phyloP scores from a whole-genome alignment of 2,329 filamentous ascomycete genomes.

The Xylaria sp. region DNA sequence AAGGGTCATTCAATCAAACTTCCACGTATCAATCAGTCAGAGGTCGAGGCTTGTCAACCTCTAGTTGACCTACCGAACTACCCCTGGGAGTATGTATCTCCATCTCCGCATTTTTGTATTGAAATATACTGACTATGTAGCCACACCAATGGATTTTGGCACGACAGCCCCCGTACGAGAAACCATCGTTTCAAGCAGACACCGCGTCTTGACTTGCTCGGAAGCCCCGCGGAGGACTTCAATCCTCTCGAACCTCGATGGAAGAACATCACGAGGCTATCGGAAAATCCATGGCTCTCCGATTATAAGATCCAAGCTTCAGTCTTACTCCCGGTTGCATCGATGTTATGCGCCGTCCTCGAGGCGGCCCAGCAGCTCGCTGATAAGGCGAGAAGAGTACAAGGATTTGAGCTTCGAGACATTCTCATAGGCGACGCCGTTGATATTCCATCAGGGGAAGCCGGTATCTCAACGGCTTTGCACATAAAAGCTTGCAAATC shows the following conservation, averaged over 20 bases:
- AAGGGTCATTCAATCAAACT: background rate
- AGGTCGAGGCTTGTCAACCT: background rate
- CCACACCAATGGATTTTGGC: conserved; percentile 52
- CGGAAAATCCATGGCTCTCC: conserved; percentile 56
- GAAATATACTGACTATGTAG: conserved; percentile 53
- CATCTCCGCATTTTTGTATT: background rate
- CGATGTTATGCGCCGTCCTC: conserved; percentile 49
- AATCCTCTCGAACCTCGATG: conserved; percentile 48
- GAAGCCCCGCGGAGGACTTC: conserved; percentile 35
- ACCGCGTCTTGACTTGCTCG: conserved; percentile 46
- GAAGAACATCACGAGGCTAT: conserved; percentile 55
- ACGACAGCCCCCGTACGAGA: conserved; percentile 48
- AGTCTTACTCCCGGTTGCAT: conserved; percentile 48
- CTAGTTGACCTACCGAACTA: conserved; percentile 7
- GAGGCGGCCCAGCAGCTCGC: conserved; percentile 44
- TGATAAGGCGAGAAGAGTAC: background rate
- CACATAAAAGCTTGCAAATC: conserved; percentile 5
- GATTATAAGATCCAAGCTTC: conserved; percentile 54
- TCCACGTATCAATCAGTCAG: background rate
- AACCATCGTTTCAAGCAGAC: conserved; percentile 44
- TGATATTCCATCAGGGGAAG: background rate
- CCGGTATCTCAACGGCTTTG: background rate
- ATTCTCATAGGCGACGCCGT: conserved; percentile 1
- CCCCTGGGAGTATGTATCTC: conserved; percentile 10
- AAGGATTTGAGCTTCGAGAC: conserved; percentile 14